These are phyloP conservation scores for Botrytis fabae DNA, from an alignment of 2,329 filamentous ascomycete genomes.

Conservation along the genomic window DNA sequence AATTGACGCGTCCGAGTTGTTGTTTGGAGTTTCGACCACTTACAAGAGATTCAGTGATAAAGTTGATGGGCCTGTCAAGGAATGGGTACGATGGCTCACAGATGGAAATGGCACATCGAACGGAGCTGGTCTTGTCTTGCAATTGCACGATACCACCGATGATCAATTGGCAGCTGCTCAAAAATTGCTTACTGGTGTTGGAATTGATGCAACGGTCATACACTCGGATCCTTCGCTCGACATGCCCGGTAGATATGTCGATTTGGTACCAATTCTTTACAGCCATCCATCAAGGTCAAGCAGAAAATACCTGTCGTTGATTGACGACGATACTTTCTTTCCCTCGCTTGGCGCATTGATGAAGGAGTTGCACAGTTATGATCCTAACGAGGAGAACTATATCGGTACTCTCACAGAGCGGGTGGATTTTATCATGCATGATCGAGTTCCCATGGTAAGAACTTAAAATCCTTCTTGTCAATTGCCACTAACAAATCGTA, in stretches of 20 bases:
- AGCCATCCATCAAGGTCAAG: constrained; percentile 45
- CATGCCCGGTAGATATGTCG: constrained; percentile 61
- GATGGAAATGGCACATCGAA: constrained; percentile 57
- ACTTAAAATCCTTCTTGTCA: constrained; percentile 16
- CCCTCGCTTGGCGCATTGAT: constrained; percentile 35
- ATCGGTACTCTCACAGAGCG: constrained; percentile 41
- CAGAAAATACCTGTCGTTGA: constrained; percentile 38
- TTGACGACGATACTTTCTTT: constrained; percentile 42
- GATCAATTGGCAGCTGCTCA: constrained; percentile 52
- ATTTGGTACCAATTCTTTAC: constrained; percentile 55
- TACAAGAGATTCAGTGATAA: constrained; percentile 54
- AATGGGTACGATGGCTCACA: constrained; percentile 61
- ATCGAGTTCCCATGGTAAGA: constrained; percentile 23
- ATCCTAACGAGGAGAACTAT: constrained; percentile 36
- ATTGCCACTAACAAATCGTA: constrained; percentile 29
- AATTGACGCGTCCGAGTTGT: constrained; percentile 56
- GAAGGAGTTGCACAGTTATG: constrained; percentile 40
- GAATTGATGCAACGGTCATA: constrained; percentile 58
- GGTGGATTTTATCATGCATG: constrained; percentile 36
- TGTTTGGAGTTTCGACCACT: constrained; percentile 61
- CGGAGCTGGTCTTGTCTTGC: constrained; percentile 56
- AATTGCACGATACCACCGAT: constrained; percentile 54
- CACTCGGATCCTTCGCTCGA: constrained; percentile 54
- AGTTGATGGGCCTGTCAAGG: constrained; percentile 52
- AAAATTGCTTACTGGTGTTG: constrained; percentile 48